Percentiles rank a stretch among this genome's conserved stretches.
Evolutionary conservation across 2,329 filamentous ascomycete genomes (phyloP).

Genomic region (Gliomastix tumulicola): DNA sequence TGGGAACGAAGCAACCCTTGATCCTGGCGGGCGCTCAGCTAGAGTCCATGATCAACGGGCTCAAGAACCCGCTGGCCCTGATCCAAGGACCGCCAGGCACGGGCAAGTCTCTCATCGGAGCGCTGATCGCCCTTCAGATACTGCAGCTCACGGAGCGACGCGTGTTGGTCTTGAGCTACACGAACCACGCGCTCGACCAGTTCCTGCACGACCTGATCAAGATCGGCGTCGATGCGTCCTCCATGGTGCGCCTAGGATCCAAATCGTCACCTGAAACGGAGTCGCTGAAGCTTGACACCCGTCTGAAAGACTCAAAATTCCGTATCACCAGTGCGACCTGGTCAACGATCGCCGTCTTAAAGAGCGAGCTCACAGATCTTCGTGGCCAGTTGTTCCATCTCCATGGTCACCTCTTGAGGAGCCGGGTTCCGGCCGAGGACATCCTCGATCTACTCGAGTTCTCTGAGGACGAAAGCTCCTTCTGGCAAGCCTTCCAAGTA

Average conservation of each 20-base stretch:
- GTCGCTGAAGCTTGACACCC: conserved; percentile 35
- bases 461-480: conserved; percentile 37
- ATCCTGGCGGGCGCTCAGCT: conserved; percentile 52
- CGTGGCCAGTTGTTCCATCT: conserved; percentile 15
- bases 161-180: conserved; percentile 61
- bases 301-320: conserved; percentile 17
- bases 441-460: conserved; percentile 43
- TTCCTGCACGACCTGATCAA: conserved; percentile 58
- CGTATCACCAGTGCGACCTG: conserved; percentile 16
- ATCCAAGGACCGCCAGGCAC: conserved; percentile 97
- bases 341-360: too few species aligned
- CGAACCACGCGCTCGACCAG: conserved; percentile 61
- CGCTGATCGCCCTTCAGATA: conserved; percentile 51
- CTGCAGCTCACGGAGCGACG: conserved; percentile 37
- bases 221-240: conserved; percentile 40
- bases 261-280: conserved; percentile 46
- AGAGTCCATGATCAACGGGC: conserved; percentile 88
- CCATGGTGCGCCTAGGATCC: conserved; percentile 57
- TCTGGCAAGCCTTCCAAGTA: conserved; percentile 49
- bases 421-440: conserved; percentile 11
- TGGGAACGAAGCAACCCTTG: background rate
- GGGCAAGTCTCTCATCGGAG: conserved; percentile 90
- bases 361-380: conserved; percentile 6
- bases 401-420: conserved; percentile 3
- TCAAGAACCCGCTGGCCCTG: conserved; percentile 90